Evolutionary conservation across 192 early-diverging fungal species (phyloP), one percentile per base, ranked within the genome.

Genomic region (Pilobolus umbonatus): DNA sequence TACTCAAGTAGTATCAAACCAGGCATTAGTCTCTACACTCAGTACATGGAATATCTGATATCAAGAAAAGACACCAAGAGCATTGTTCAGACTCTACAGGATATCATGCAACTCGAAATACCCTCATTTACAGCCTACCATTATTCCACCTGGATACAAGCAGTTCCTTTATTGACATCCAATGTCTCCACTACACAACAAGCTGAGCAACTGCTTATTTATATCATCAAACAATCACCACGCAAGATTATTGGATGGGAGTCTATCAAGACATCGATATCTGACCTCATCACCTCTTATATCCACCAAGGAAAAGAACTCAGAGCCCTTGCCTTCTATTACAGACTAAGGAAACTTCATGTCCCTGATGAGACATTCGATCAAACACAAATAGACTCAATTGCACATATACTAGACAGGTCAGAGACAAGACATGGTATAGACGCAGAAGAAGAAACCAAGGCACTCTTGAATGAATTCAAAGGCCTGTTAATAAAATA

Each of bases 1-100:
- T 56, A 69, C n/a, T 42, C 35, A 11, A 56, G 63, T 35, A 50
- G 6, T 10, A 45, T 63, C 22, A 57, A 69, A 26, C 67, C 67
- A 1, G 32, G 32, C 11, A 30, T 54, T 26, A 9, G 24, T 8
- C 55, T 69, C 6, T 63, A 69, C 19, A 58, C 50, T 1, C 40
- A 35, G 2, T 59, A 69, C 48, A 12, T 69, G 24, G 44, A 49
- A 1, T 55, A 54, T 10, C 14, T 57, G 17, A 3, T 17, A 12
- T 36, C 36, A 31, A 35, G 50, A 12, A 31, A 46, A 48, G 28
- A 46, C n/a, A 15, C n/a, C 0, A 19, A 25, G 4, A 8, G 10
- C 1, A 21, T 48, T 19, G 32, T 17, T 11, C 31, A 48, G 31
- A n/a, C 48, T 19, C 5, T 45, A 1, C 21, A 59, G 17, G 44